Evolutionary conservation across 768 basidiomycete species (phyloP), one percentile per base, ranked within the genome.

Genomic region (Amanita pallidorosea): DNA sequence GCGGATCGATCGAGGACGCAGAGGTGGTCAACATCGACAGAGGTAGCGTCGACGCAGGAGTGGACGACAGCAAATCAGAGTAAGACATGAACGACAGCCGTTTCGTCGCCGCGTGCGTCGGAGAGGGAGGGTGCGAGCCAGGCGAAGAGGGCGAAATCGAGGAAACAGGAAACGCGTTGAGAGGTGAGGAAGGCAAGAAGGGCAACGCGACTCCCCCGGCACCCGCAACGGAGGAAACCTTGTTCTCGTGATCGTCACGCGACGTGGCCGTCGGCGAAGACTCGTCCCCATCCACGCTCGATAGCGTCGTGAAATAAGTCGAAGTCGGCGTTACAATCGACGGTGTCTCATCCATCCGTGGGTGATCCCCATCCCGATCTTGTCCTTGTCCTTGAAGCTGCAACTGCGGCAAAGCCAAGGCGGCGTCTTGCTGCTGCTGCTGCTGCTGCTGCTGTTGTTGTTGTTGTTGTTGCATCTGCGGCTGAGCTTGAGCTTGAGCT

Each of bases 81-180:
- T 93, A 93, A 3, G 89, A 87, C 67, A 94, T 77, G 72, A 93
- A 95, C 0, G 89, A 92, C 9, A 91, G 77, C 2, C 88, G 83
- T 58, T 91, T 89, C 25, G 70, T 69, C 2, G 72, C 64, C 1
- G 55, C 55, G 47, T 74, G 69, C 1, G 72, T 70, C 5, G 80
- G 75, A 9, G 77, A 77, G 17, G 77, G 53, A 37, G 56, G 61
- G 52, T 46, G 56, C 2, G 52, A 57, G 20, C 33, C 33, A 33
- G 33, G 33, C 33, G 13, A 33, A 2, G 31, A 8, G 7, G 27
- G 8, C 7, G 8, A 29, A 7, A 29, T 11, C 11, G 54, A 44
- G 29, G 41, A 3, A 6, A 50, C 50, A 1, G 57, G 47, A 7
- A 47, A 43, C 4, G 47, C 23, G 11, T 20, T 38, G 4, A 38